These are phyloP conservation scores for Cladophialophora psammophila DNA, from an alignment of 2,329 filamentous ascomycete genomes.

Conservation along the genomic window DNA sequence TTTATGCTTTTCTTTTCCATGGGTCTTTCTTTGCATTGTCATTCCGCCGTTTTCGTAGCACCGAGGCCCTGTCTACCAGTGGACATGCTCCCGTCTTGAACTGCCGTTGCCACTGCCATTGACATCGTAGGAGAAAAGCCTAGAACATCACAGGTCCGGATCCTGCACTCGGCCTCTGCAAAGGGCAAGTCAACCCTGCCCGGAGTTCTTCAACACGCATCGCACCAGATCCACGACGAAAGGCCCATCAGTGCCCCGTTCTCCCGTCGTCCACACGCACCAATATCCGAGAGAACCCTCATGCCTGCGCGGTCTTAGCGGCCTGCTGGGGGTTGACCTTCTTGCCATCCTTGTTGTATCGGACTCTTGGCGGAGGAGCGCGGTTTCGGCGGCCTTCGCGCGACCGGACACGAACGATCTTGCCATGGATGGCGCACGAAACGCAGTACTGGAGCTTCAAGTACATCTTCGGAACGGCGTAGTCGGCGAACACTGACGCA, in stretches of 20 bases:
- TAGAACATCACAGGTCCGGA: too few species aligned
- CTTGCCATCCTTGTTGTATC: conserved; percentile 99
- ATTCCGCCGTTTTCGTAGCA: conserved; percentile 3
- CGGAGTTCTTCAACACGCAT: too few species aligned
- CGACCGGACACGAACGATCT: conserved; percentile 99
- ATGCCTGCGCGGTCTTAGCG: conserved; percentile 65
- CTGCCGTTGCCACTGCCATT: conserved; percentile 1
- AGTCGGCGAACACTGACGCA: conserved; percentile 98
- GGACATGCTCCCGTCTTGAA: background rate
- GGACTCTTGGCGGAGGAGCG: conserved; percentile 93
- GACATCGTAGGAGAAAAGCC: background rate
- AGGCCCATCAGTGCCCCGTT: background rate
- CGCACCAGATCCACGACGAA: too few species aligned
- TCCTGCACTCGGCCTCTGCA: too few species aligned
- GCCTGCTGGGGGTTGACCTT: conserved; percentile 87
- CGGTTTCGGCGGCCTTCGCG: conserved; percentile 97
- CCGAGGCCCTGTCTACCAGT: background rate
- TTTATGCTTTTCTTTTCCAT: background rate
- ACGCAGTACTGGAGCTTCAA: conserved; percentile 99
- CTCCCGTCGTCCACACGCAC: conserved; percentile 3
- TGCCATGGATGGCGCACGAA: conserved; percentile 99
- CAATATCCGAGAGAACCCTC: conserved; percentile 21
- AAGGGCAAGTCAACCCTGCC: too few species aligned
- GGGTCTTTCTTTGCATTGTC: conserved; percentile 5
- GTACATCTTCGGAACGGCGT: conserved; percentile 99